phyloP scores from a whole-genome alignment of 129 eudicot genomes.

The Rutidosis leptorrhynchoides region DNA sequence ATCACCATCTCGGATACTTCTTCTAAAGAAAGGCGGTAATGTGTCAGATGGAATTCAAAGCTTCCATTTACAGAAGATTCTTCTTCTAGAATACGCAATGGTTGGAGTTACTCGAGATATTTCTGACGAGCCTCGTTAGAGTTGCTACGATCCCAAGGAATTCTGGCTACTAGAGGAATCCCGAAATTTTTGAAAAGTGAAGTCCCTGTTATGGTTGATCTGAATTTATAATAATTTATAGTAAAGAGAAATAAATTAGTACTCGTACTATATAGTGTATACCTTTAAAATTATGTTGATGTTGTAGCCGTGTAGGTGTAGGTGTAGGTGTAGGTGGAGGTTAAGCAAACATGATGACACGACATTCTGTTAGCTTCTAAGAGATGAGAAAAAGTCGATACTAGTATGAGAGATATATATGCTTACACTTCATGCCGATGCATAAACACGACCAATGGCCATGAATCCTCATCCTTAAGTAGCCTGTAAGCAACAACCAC shows the following conservation, averaged over 20 bases:
- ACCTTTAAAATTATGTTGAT: no score
- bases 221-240: no score
- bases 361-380: not conserved
- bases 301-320: no score
- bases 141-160: constrained; percentile 39
- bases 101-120: constrained; percentile 54
- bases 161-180: constrained; percentile 68
- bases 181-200: constrained; percentile 48
- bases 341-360: constrained; percentile 9
- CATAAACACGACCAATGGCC: constrained; percentile 59
- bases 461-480: constrained; percentile 51
- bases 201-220: constrained; percentile 26
- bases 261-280: no score
- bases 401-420: not conserved
- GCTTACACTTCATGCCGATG: constrained; percentile 59
- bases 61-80: constrained; percentile 31
- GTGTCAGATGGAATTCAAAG: constrained; percentile 45
- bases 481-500: constrained; percentile 73
- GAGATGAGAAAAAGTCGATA: not conserved
- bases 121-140: constrained; percentile 47
- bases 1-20: constrained; percentile 36
- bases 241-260: no score
- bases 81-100: constrained; percentile 47
- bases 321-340: not conserved
- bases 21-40: not conserved